phyloP scores from a whole-genome alignment of 306 rosid genomes.

The Lathyrus tuberosus region DNA sequence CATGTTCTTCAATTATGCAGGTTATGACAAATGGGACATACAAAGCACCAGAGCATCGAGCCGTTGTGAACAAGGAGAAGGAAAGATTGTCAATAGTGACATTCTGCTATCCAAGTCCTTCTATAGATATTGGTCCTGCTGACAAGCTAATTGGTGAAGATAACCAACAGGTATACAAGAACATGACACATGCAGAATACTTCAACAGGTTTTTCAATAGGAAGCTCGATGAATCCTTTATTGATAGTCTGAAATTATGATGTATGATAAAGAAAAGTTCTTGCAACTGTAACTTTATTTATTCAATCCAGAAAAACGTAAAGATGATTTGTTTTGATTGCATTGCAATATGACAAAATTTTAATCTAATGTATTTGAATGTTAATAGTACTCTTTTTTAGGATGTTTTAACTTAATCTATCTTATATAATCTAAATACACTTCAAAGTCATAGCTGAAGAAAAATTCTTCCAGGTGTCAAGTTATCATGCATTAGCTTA shows the following conservation, averaged over 20 bases:
- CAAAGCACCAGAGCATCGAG: constrained; percentile 60
- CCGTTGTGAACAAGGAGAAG: constrained; percentile 47
- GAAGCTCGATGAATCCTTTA: constrained; percentile 48
- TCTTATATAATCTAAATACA: no score
- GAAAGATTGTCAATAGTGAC: constrained; percentile 50
- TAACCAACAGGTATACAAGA: constrained; percentile 41
- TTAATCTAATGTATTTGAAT: no score
- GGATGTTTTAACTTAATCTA: no score
- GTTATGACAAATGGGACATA: constrained; percentile 57
- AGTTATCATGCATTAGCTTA: no score
- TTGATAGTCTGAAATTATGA: constrained; percentile 44
- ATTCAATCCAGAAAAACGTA: no score
- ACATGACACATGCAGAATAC: constrained; percentile 46
- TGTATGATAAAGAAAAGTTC: no score
- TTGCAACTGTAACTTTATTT: no score
- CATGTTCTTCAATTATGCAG: constrained; percentile 29
- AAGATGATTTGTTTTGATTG: no score
- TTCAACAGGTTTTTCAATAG: constrained; percentile 44
- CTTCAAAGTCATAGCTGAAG: no score
- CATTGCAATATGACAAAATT: no score
- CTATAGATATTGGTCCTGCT: constrained; percentile 43
- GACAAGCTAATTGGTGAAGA: constrained; percentile 39
- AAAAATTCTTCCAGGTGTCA: no score
- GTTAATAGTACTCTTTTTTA: no score
- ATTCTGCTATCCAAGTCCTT: constrained; percentile 48